Conservation (phyloP, 192 early-diverging fungal species). For the Dissophora ornata region DNA sequence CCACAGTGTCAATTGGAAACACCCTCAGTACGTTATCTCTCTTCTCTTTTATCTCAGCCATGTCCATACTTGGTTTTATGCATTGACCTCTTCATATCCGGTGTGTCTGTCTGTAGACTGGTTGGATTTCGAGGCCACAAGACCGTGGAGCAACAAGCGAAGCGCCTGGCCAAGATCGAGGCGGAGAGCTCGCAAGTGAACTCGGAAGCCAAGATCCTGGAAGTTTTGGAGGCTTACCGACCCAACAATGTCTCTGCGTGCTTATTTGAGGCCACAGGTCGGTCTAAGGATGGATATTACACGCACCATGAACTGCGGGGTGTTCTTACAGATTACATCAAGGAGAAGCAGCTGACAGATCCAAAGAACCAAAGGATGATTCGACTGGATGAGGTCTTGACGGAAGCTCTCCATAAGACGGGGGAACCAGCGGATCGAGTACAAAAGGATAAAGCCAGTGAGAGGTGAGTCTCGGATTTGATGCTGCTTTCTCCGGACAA, state of each 20-base stretch:
- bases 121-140: constrained; percentile 38
- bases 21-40: constrained; percentile 63
- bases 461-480: constrained; percentile 20
- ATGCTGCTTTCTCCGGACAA: not conserved
- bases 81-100: too few relatives aligned
- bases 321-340: constrained; percentile 73
- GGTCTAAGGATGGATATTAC: constrained; percentile 66
- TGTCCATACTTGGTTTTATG: too few relatives aligned
- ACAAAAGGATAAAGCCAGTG: constrained; percentile 28
- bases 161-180: constrained; percentile 37
- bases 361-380: constrained; percentile 56
- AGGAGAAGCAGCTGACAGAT: constrained; percentile 69
- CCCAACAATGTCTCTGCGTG: constrained; percentile 58
- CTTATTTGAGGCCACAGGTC: constrained; percentile 65
- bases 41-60: too few relatives aligned
- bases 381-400: constrained; percentile 21
- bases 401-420: constrained; percentile 24
- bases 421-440: constrained; percentile 36
- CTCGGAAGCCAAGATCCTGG: constrained; percentile 26
- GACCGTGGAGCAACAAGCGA: constrained; percentile 47
- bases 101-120: constrained; percentile 11
- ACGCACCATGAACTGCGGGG: constrained; percentile 66
- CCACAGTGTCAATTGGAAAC: constrained; percentile 68
- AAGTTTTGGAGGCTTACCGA: constrained; percentile 65
- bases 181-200: constrained; percentile 8